A percentile compares a stretch with the other conserved stretches of the same genome.
phyloP scores from a whole-genome alignment of 2,329 filamentous ascomycete genomes.

The Penicillium corylophilum region DNA sequence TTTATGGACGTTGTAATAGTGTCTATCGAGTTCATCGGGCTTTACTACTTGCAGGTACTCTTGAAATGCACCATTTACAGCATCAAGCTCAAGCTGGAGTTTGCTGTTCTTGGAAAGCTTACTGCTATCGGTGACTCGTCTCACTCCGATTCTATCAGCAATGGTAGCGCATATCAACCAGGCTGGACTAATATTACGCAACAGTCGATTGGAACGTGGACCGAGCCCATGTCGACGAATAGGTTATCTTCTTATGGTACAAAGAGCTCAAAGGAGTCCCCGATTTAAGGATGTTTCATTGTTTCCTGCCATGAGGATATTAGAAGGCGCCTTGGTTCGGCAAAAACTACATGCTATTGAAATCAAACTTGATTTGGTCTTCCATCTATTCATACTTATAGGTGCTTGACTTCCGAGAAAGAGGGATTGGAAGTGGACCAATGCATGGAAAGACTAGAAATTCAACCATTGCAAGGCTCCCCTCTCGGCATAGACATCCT shows the following conservation, averaged over 20 bases:
- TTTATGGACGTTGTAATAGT: slow-evolving; percentile 44
- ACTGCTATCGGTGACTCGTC: slow-evolving; percentile 1
- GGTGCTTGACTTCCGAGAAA: too few relatives aligned
- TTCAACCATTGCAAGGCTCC: too few relatives aligned
- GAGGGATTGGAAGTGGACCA: too few relatives aligned
- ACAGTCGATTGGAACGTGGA: not conserved
- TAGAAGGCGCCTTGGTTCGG: too few relatives aligned
- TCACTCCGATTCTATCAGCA: not conserved
- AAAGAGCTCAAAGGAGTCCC: not conserved
- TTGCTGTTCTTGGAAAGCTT: slow-evolving; percentile 4
- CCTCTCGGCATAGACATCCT: too few relatives aligned
- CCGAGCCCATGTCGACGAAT: not conserved
- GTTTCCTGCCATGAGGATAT: too few relatives aligned
- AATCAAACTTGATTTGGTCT: too few relatives aligned
- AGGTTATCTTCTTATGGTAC: not conserved
- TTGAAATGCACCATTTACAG: slow-evolving; percentile 27
- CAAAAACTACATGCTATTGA: too few relatives aligned
- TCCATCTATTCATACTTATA: too few relatives aligned
- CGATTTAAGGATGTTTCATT: not conserved
- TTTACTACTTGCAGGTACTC: slow-evolving; percentile 37
- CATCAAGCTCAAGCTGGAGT: slow-evolving; percentile 8
- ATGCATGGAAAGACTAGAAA: too few relatives aligned
- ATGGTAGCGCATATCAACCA: not conserved
- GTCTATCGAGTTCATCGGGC: slow-evolving; percentile 36
- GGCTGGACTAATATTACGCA: not conserved